These are phyloP conservation scores for Annulohypoxylon truncatum DNA, from an alignment of 2,329 filamentous ascomycete species.

Conservation along the genomic window DNA sequence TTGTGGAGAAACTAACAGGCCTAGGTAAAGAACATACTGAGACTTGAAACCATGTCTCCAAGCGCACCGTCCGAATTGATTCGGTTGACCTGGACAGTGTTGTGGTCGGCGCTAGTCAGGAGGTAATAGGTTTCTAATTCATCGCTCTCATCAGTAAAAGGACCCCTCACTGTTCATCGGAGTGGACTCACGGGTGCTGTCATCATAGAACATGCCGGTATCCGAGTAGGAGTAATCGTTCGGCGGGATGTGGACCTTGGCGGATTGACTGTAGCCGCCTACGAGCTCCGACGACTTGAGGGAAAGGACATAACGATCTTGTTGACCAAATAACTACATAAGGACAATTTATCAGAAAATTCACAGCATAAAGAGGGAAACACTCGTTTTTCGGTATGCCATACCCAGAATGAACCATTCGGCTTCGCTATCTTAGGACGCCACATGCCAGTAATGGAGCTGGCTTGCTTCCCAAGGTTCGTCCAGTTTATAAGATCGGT, in stretches of 20 bases:
- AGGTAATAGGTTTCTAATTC: conserved; percentile 52
- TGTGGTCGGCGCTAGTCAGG: conserved; percentile 55
- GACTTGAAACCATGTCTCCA: conserved; percentile 47
- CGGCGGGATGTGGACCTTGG: conserved; percentile 53
- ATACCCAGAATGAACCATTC: conserved; percentile 54
- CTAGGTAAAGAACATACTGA: conserved; percentile 39
- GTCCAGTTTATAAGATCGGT: conserved; percentile 56
- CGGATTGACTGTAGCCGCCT: conserved; percentile 49
- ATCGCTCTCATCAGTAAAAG: conserved; percentile 9
- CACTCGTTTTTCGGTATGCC: background rate
- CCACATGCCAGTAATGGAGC: conserved; percentile 53
- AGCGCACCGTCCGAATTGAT: conserved; percentile 53
- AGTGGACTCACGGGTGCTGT: conserved; percentile 37
- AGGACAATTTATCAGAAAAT: conserved; percentile 3
- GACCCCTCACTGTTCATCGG: background rate
- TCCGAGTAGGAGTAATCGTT: conserved; percentile 54
- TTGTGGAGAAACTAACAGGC: background rate
- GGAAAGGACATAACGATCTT: conserved; percentile 54
- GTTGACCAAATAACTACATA: conserved; percentile 54
- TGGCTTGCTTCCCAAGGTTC: conserved; percentile 51
- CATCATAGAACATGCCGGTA: conserved; percentile 56
- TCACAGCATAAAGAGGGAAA: background rate
- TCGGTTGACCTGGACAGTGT: conserved; percentile 54
- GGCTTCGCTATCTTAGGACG: conserved; percentile 56
- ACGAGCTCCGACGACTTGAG: conserved; percentile 49